Percentiles rank a stretch among this genome's conserved stretches.
Conservation (phyloP, 2,329 filamentous ascomycete species). For the Pochonia chlamydosporia region DNA sequence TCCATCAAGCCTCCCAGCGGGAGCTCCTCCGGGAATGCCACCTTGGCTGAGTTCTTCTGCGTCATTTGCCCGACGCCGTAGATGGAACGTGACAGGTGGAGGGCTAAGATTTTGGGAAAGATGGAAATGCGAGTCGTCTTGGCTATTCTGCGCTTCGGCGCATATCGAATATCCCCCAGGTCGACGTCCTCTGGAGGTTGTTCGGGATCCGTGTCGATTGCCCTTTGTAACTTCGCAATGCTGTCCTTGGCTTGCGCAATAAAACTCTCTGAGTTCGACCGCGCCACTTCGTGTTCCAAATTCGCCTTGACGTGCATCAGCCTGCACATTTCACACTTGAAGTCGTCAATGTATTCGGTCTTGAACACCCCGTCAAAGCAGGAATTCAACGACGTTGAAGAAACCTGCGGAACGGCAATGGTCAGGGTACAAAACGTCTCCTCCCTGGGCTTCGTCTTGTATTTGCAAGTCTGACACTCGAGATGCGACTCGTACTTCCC, state of each 20-base stretch:
- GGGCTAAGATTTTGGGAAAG: conserved; percentile 84
- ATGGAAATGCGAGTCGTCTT: conserved; percentile 80
- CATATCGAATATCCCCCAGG: conserved; percentile 67
- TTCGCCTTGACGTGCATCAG: conserved; percentile 70
- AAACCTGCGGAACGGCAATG: conserved; percentile 80
- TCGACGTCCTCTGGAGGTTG: conserved; percentile 63
- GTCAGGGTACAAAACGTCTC: conserved; percentile 91
- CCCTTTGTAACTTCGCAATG: conserved; percentile 59
- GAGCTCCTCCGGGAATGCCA: conserved; percentile 83
- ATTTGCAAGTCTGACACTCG: conserved; percentile 83
- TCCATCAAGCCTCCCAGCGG: conserved; percentile 74
- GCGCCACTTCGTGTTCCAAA: conserved; percentile 54
- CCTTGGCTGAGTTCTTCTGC: conserved; percentile 91
- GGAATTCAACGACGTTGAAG: conserved; percentile 71
- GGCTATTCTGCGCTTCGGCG: conserved; percentile 78
- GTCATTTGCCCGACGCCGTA: conserved; percentile 73
- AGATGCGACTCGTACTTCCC: conserved; percentile 92
- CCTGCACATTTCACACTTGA: conserved; percentile 89
- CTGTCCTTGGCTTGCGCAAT: conserved; percentile 47
- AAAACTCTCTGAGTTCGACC: conserved; percentile 46
- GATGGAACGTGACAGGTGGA: conserved; percentile 90
- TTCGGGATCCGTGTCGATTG: conserved; percentile 79
- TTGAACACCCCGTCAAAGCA: conserved; percentile 95
- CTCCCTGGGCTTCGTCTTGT: conserved; percentile 76
- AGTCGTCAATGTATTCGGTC: conserved; percentile 93